Evolutionary conservation across 768 basidiomycete genomes (phyloP).

Genomic region (Lactarius deliciosus): DNA sequence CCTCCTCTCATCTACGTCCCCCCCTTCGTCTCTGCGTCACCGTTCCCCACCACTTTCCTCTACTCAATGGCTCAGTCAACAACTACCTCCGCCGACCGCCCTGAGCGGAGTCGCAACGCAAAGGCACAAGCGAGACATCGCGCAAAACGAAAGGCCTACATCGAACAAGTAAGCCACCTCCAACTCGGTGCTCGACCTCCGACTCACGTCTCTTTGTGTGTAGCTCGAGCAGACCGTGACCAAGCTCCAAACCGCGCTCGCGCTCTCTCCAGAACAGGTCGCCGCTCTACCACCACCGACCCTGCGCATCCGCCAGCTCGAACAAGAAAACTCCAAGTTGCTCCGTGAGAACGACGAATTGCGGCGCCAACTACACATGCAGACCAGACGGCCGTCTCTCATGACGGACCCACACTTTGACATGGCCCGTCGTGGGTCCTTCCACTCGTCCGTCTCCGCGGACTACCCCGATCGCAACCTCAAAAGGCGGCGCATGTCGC

Average conservation of each 20-base stretch:
- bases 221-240: conserved; percentile 86
- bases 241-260: conserved; percentile 74
- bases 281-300: conserved; percentile 69
- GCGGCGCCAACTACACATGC: conserved; percentile 54
- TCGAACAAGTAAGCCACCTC: conserved; percentile 64
- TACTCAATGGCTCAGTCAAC: conserved; percentile 20
- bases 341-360: conserved; percentile 74
- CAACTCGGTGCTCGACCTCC: conserved; percentile 1
- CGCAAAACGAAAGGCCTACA: conserved; percentile 91
- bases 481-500: conserved; percentile 35
- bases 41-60: not conserved
- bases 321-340: conserved; percentile 73
- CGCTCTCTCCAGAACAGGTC: conserved; percentile 73
- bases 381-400: conserved; percentile 28
- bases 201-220: not conserved
- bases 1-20: not conserved
- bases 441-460: conserved; percentile 30
- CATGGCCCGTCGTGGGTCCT: conserved; percentile 25
- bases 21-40: not conserved
- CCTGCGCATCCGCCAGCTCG: conserved; percentile 75
- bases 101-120: conserved; percentile 84
- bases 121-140: conserved; percentile 88
- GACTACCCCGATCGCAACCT: conserved; percentile 30
- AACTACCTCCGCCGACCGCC: conserved; percentile 32
- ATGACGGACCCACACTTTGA: conserved; percentile 30